Conservation (phyloP, 306 rosid genomes). For the Begonia peltatifolia region DNA sequence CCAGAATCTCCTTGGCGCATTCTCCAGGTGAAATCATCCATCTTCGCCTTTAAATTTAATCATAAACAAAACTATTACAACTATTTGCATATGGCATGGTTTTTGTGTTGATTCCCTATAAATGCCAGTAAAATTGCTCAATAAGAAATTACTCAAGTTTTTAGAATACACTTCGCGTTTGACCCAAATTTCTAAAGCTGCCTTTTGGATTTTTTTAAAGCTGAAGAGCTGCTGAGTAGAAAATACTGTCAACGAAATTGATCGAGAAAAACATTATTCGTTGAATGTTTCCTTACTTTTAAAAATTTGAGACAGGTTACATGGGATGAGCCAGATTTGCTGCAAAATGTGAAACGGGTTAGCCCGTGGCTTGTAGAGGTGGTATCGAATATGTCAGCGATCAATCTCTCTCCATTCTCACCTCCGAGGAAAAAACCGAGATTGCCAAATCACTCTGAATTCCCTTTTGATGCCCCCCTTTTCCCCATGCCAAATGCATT, state of each 20-base stretch:
- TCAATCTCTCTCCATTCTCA: slow-evolving; percentile 64
- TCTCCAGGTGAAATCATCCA: slow-evolving; percentile 53
- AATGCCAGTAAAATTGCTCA: no score
- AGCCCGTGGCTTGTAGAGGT: slow-evolving; percentile 90
- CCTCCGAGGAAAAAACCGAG: slow-evolving; percentile 75
- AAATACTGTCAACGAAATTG: no score
- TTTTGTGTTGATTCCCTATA: no score
- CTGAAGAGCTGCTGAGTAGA: no score
- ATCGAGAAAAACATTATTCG: no score
- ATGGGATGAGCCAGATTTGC: slow-evolving; percentile 94
- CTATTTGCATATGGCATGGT: no score
- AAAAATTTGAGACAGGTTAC: slow-evolving; percentile 35
- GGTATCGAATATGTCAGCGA: slow-evolving; percentile 62
- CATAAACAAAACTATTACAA: no score
- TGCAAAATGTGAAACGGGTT: slow-evolving; percentile 78
- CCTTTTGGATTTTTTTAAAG: no score
- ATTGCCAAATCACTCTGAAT: slow-evolving; percentile 50
- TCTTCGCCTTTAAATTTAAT: no score
- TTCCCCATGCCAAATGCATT: slow-evolving; percentile 28
- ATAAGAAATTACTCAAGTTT: no score
- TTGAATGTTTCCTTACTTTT: background rate
- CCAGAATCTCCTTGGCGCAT: slow-evolving; percentile 92
- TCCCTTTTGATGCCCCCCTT: slow-evolving; percentile 47
- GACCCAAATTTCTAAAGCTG: no score
- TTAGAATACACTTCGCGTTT: no score